Evolutionary conservation across 164 flowering plant species (phyloP), one percentile per base, ranked within the genome.

Genomic region (Santalum album): DNA sequence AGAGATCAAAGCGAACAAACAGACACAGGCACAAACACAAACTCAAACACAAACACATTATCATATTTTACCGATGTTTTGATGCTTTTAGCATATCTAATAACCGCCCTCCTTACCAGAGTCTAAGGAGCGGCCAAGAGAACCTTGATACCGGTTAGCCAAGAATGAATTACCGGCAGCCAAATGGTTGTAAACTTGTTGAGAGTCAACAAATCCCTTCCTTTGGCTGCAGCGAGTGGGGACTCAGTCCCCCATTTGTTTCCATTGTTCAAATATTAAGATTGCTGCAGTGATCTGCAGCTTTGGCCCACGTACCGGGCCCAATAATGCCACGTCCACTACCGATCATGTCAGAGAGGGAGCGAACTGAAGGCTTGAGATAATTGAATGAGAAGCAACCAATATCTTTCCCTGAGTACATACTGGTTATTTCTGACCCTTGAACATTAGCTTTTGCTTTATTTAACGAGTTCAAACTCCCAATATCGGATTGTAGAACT

Each of bases 221-320:
- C 68, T 75, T 68, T 67, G 79, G 82, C 51, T 63, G 68, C 69
- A 19, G 53, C 62, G 64, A 64, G 63, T 67, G 34, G 34, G 34
- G 9, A 29, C 34, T 9, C 34, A 29, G 9, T 29, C 4, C 54
- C 76, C 72, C 65, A 50, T 52, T 14, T 26, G 14, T 21, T 17
- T 43, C 68, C 56, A 25, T 60, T 57, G 14, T 19, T 77, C 70
- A 84, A 29, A 69, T 69, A 63, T 71, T 74, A 25, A 80, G 80
- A 77, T 78, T 71, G 70, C 84, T 69, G 70, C 83, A 68, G 70
- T 65, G 66, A 38, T 1, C 42, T 1, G 42, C 42, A 38, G 42
- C 42, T 38, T 16, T 3, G 12, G 14, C 3, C 42, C 42, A 38
- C 42, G 2, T 38, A 14, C 16, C 3, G 1, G 42, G 16, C 42